Percentiles rank a stretch among this genome's conserved stretches.
phyloP scores from a whole-genome alignment of 2,329 filamentous ascomycete genomes.

The Beauveria brongniartii region DNA sequence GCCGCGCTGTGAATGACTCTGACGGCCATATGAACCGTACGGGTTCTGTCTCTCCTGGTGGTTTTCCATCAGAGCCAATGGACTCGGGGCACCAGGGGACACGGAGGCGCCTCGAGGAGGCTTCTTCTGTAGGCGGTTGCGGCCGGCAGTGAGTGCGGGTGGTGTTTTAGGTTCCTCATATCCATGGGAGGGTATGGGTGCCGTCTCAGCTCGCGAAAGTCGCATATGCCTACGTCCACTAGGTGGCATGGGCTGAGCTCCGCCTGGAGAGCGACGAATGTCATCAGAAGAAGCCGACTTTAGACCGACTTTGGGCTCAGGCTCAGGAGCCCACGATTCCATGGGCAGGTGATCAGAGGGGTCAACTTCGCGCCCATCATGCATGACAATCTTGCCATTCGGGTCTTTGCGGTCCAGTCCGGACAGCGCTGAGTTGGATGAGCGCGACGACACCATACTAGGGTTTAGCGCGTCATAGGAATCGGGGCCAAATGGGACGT shows the following conservation, averaged over 20 bases:
- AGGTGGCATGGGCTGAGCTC: conserved; percentile 44
- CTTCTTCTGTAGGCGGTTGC: conserved; percentile 61
- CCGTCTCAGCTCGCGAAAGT: conserved; percentile 40
- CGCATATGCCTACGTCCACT: conserved; percentile 45
- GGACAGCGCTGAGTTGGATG: conserved; percentile 21
- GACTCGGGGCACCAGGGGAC: conserved; percentile 34
- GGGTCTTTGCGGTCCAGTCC: conserved; percentile 38
- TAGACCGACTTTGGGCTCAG: conserved; percentile 40
- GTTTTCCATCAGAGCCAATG: conserved; percentile 46
- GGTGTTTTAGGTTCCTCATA: conserved; percentile 26
- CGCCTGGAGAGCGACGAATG: conserved; percentile 40
- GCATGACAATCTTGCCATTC: conserved; percentile 63
- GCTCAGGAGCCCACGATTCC: conserved; percentile 70
- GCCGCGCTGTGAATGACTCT: conserved; percentile 32
- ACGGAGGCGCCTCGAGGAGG: conserved; percentile 35
- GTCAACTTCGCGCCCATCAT: conserved; percentile 70
- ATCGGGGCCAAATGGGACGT: conserved; percentile 66
- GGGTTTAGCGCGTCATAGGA: conserved; percentile 69
- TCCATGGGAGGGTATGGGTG: conserved; percentile 26
- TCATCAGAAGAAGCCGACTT: conserved; percentile 21
- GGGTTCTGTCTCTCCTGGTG: conserved; percentile 36
- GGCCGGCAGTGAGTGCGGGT: conserved; percentile 30
- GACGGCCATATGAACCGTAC: conserved; percentile 22
- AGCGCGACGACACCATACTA: conserved; percentile 29
- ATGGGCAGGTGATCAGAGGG: conserved; percentile 74